phyloP scores from a whole-genome alignment of 495 filamentous ascomycete genomes.

The Pseudoneurospora amorphoporcata region DNA sequence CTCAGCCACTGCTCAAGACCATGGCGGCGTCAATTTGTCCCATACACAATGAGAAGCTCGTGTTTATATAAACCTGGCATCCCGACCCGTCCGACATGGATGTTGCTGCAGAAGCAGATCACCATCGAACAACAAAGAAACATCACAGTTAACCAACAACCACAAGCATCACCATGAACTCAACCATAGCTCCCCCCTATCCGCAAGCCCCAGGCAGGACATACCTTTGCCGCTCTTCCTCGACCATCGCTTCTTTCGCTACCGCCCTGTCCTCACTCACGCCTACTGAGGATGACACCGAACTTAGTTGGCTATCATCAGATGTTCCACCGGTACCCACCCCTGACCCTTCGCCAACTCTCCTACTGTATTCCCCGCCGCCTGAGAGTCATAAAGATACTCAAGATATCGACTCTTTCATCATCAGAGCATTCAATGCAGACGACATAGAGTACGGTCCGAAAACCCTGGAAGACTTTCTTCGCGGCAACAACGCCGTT shows the following conservation, averaged over 20 bases:
- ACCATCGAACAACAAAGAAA: not conserved
- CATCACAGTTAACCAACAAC: not conserved
- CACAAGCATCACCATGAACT: not conserved
- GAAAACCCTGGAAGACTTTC: not conserved
- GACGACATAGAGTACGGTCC: not conserved
- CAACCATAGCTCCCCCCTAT: not conserved
- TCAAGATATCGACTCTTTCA: not conserved
- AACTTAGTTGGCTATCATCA: not conserved
- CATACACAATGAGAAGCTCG: not conserved
- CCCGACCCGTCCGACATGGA: not conserved
- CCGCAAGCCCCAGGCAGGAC: not conserved
- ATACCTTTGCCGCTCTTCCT: not conserved
- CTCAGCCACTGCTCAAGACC: not conserved
- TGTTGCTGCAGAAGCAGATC: not conserved
- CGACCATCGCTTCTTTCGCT: not conserved
- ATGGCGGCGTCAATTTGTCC: not conserved
- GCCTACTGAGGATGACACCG: not conserved
- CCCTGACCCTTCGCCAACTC: not conserved
- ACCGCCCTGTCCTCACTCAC: not conserved
- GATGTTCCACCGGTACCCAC: not conserved
- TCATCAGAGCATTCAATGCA: not conserved
- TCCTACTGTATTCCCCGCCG: not conserved
- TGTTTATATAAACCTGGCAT: not conserved
- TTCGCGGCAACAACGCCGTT: not conserved
- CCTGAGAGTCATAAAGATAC: not conserved